A percentile compares a stretch with the other conserved stretches of the same genome.
Evolutionary conservation across 73 alveolate genomes (phyloP).

Genomic region (Tetrahymena elliotti): DNA sequence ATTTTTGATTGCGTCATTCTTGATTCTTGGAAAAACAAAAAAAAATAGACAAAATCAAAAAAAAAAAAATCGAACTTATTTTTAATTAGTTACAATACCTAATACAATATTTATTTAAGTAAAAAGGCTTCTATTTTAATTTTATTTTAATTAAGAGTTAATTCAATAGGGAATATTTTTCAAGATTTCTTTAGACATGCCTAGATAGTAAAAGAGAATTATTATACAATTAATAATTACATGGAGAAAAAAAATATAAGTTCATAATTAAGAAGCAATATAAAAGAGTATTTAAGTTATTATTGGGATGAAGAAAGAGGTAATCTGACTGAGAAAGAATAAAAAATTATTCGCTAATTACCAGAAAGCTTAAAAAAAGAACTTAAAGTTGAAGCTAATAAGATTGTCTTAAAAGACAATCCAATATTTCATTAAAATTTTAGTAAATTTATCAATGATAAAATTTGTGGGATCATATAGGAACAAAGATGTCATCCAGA

Average conservation of each 20-base stretch:
- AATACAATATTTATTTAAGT: no score
- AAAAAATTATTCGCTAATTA: constrained; percentile 6
- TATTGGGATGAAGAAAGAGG: constrained; percentile 21
- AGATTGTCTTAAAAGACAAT: constrained; percentile 3
- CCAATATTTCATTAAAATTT: constrained; percentile 21
- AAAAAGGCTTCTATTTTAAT: no score
- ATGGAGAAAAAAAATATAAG: constrained; percentile 18
- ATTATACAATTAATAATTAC: constrained; percentile 19
- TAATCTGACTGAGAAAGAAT: constrained; percentile 3
- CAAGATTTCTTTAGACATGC: not conserved
- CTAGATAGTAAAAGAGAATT: constrained; percentile 11
- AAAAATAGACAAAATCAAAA: no score
- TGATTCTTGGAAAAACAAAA: no score
- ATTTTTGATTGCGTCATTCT: no score
- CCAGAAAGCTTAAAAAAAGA: constrained; percentile 16
- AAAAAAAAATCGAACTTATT: no score
- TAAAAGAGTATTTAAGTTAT: constrained; percentile 17
- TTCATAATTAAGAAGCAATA: not conserved
- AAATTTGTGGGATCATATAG: constrained; percentile 4
- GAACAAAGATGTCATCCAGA: constrained; percentile 8
- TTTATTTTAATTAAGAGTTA: constrained; percentile 11
- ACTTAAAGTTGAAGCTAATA: constrained; percentile 27
- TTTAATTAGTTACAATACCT: no score
- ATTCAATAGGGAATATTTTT: constrained; percentile 16
- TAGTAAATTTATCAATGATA: constrained; percentile 10